Evolutionary conservation across 768 basidiomycete genomes (phyloP).

Genomic region (Suillus spraguei): DNA sequence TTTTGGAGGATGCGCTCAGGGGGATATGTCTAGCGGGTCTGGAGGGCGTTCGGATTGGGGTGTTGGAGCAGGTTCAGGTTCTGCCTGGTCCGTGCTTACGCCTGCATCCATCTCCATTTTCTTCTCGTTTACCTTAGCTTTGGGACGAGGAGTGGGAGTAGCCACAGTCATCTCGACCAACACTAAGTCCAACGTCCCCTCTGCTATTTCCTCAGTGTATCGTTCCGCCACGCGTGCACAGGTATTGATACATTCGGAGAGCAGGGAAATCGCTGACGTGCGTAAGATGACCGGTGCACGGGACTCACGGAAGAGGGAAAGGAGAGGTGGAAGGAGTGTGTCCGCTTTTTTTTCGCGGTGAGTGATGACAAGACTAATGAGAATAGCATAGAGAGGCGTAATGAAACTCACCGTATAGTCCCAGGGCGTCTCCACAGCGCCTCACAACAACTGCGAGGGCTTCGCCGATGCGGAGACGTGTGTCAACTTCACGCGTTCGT

Average conservation of each 20-base stretch:
- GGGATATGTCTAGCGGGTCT: slow-evolving; percentile 6
- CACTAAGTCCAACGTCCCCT: slow-evolving; percentile 77
- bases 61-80: slow-evolving; percentile 56
- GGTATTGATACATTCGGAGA: slow-evolving; percentile 73
- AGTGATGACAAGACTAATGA: slow-evolving; percentile 2
- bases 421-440: slow-evolving; percentile 68
- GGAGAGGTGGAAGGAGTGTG: slow-evolving; percentile 72
- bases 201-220: slow-evolving; percentile 62
- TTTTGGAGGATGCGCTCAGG: slow-evolving; percentile 48
- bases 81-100: slow-evolving; percentile 39
- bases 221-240: slow-evolving; percentile 61
- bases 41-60: neutral
- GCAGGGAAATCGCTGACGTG: slow-evolving; percentile 65
- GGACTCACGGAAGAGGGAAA: slow-evolving; percentile 56
- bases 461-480: slow-evolving; percentile 79
- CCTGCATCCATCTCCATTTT: slow-evolving; percentile 13
- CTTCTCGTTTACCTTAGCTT: slow-evolving; percentile 18
- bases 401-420: slow-evolving; percentile 60
- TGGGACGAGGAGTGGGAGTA: slow-evolving; percentile 19
- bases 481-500: slow-evolving; percentile 58
- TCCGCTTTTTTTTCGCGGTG: slow-evolving; percentile 49
- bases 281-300: slow-evolving; percentile 75
- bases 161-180: slow-evolving; percentile 53
- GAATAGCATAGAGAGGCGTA: neutral
- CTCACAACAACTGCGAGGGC: slow-evolving; percentile 79